Evolutionary conservation across 2,329 filamentous ascomycete genomes (phyloP), one percentile per base, ranked within the genome.

Genomic region (Emmonsiellopsis sp.): DNA sequence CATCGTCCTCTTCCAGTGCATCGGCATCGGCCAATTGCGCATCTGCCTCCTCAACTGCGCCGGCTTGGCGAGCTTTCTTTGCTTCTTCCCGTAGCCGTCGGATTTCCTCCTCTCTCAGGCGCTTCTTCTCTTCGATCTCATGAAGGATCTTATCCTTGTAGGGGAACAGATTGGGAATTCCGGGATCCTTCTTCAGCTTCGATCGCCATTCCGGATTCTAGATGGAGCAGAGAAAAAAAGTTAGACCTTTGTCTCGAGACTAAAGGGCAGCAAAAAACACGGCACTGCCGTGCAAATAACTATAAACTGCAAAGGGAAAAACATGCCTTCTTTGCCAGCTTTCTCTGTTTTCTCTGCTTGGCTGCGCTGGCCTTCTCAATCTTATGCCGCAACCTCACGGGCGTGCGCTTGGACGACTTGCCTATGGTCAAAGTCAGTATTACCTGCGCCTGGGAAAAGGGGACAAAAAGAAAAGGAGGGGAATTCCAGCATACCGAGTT

Each of bases 81-180:
- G 84, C 84, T 64, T 89, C 74, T 65, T 94, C 87, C 58, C 82
- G 82, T 62, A 82, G 79, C 66, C 81, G 81, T 68, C 81, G 77
- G 54, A 80, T 79, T 65, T 95, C 88, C 65, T 95, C 90, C 58
- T 83, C 83, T 76, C 92, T 96, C 69, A 81, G 76, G 60, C 85
- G 76, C 66, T 86, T 86, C 63, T 83, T 86, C 73, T 95, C 88
- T 74, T 98, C 93, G 62, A 98, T 94, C 72, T 98, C 90, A 55
- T 91, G 84, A 36, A 98, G 80, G 32, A 98, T 81, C 77, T 87
- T 91, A 70, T 96, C 91, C 76, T 98, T 98, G 79, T 93, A 96
- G 0, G 93, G 93, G 74, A 96, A 98, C 37, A 96, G 75, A 67
- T 97, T 98, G 42, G 93, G 93, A 57, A 98, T 96, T 48, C 93